phyloP scores from a whole-genome alignment of 2,329 filamentous ascomycete genomes.

The Cladosporium phlei region DNA sequence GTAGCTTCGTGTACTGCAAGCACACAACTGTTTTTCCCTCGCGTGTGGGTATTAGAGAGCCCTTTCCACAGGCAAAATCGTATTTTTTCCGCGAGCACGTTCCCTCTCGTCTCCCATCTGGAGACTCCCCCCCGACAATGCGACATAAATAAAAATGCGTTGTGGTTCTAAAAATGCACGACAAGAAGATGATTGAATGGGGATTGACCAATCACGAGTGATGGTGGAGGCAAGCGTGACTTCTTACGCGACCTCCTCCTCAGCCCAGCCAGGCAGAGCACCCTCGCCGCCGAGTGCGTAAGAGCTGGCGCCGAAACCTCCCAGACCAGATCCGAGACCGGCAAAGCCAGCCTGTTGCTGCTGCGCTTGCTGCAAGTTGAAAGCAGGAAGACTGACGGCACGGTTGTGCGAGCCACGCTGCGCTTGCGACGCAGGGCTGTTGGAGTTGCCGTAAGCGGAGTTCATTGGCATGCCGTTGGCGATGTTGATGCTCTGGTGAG shows the following conservation, averaged over 20 bases:
- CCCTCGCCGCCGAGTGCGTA: constrained; percentile 44
- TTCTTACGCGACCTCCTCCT: constrained; percentile 55
- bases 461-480: constrained; percentile 40
- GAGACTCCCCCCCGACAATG: too few relatives aligned
- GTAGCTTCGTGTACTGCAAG: too few relatives aligned
- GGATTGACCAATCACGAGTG: too few relatives aligned
- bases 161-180: too few relatives aligned
- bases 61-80: too few relatives aligned
- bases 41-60: too few relatives aligned
- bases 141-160: too few relatives aligned
- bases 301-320: constrained; percentile 50
- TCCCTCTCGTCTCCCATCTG: too few relatives aligned
- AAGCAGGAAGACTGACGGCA: constrained; percentile 80
- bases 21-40: too few relatives aligned
- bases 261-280: constrained; percentile 58
- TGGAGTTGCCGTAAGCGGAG: constrained; percentile 23
- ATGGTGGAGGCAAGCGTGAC: too few relatives aligned
- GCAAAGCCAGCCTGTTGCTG: constrained; percentile 50
- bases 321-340: constrained; percentile 55
- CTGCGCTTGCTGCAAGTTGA: constrained; percentile 47
- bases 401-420: constrained; percentile 54
- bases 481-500: constrained; percentile 48
- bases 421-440: constrained; percentile 21
- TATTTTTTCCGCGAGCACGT: too few relatives aligned
- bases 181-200: too few relatives aligned